Conservation (phyloP, 495 filamentous ascomycete genomes). For the Aspergillus incahuasiensis region DNA sequence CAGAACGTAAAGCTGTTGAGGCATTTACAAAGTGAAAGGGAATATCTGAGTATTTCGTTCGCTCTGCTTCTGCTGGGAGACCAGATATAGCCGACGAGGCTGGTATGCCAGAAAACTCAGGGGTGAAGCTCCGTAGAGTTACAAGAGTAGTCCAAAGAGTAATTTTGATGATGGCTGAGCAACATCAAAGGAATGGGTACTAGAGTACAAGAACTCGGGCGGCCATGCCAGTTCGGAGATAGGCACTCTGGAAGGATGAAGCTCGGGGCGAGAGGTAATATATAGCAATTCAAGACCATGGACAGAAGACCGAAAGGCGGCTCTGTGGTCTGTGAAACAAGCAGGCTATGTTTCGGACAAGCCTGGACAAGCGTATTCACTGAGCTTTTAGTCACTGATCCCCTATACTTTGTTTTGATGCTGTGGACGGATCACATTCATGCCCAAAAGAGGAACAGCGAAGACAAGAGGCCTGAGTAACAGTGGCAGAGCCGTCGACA, state of each 20-base stretch:
- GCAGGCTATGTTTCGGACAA: not conserved
- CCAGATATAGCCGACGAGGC: not conserved
- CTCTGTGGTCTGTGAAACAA: not conserved
- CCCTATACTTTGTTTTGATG: not conserved
- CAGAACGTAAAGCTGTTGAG: not conserved
- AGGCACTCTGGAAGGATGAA: not conserved
- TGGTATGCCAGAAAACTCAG: not conserved
- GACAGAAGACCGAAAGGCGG: not conserved
- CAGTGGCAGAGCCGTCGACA: not conserved
- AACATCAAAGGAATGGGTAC: not conserved
- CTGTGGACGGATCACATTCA: not conserved
- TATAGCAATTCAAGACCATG: not conserved
- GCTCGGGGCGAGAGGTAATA: not conserved
- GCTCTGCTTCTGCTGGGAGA: not conserved
- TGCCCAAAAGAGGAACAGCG: not conserved
- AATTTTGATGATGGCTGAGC: not conserved
- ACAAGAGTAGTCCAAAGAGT: not conserved
- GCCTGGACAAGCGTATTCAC: not conserved
- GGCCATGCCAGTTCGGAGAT: not conserved
- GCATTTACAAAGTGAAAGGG: not conserved
- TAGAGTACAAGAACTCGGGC: not conserved
- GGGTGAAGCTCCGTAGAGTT: not conserved
- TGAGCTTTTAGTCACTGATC: not conserved
- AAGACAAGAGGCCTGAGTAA: not conserved
- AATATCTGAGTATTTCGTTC: not conserved